Conservation (phyloP, 2,329 filamentous ascomycete genomes). For the Diaporthe sp. region DNA sequence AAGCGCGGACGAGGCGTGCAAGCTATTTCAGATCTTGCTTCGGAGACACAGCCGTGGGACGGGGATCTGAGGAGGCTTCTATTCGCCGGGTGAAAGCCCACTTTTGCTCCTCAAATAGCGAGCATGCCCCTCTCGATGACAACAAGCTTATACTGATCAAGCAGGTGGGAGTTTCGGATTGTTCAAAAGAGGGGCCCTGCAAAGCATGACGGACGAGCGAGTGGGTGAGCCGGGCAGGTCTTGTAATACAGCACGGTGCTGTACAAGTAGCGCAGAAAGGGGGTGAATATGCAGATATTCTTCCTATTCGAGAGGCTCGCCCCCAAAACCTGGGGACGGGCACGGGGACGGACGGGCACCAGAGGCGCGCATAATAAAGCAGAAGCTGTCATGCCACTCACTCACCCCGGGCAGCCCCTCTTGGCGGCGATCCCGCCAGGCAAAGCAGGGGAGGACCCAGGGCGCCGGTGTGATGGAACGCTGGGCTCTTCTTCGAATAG, state of each 20-base stretch:
- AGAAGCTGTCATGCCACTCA: conserved; percentile 20
- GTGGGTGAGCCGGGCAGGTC: background rate
- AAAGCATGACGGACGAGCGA: background rate
- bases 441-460: conserved; percentile 23
- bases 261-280: background rate
- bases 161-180: conserved; percentile 36
- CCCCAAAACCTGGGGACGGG: conserved; percentile 1
- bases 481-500: conserved; percentile 5
- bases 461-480: conserved; percentile 10
- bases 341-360: background rate
- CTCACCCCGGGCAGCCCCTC: background rate
- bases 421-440: conserved; percentile 32
- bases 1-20: conserved; percentile 18
- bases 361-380: background rate
- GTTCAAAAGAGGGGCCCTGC: conserved; percentile 33
- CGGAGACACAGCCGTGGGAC: conserved; percentile 5
- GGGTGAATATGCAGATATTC: conserved; percentile 18
- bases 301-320: conserved; percentile 13
- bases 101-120: conserved; percentile 33
- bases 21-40: conserved; percentile 14
- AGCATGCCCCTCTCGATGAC: conserved; percentile 11
- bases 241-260: background rate
- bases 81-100: conserved; percentile 30
- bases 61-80: background rate
- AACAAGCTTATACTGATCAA: conserved; percentile 36